A percentile compares a stretch with the other conserved stretches of the same genome.
Conservation (phyloP, 2,329 filamentous ascomycete genomes). For the Aureobasidium sp. region DNA sequence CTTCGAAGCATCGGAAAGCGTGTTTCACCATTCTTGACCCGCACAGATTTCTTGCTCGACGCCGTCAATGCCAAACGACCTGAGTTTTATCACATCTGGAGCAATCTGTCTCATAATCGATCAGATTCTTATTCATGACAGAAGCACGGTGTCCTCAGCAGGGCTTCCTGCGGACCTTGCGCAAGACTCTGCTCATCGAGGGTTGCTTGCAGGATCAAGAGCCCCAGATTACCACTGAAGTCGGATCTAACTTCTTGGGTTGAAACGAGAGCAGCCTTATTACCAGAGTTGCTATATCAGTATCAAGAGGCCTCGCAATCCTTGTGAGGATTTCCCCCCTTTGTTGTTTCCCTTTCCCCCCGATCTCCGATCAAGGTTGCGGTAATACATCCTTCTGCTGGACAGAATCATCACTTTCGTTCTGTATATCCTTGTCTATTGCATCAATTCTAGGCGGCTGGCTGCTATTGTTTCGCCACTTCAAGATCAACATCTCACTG, state of each 20-base stretch:
- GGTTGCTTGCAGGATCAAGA: neutral
- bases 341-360: neutral
- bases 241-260: neutral
- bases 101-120: neutral
- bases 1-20: neutral
- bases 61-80: neutral
- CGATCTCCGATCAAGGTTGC: neutral
- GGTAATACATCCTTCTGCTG: constrained; percentile 1
- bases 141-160: neutral
- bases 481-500: neutral
- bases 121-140: constrained; percentile 1
- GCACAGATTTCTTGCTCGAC: neutral
- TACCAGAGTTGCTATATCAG: constrained; percentile 7
- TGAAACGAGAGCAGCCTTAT: constrained; percentile 8
- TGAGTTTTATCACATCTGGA: neutral
- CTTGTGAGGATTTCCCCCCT: neutral
- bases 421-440: neutral
- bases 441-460: neutral
- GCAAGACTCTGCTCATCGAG: neutral
- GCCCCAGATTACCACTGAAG: neutral
- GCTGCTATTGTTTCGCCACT: neutral
- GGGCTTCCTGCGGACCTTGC: neutral
- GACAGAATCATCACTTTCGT: neutral
- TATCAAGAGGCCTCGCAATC: neutral
- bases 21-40: neutral